Percentiles rank a stretch among this genome's conserved stretches.
Conservation (phyloP, 495 filamentous ascomycete species). For the Neurospora sp. region DNA sequence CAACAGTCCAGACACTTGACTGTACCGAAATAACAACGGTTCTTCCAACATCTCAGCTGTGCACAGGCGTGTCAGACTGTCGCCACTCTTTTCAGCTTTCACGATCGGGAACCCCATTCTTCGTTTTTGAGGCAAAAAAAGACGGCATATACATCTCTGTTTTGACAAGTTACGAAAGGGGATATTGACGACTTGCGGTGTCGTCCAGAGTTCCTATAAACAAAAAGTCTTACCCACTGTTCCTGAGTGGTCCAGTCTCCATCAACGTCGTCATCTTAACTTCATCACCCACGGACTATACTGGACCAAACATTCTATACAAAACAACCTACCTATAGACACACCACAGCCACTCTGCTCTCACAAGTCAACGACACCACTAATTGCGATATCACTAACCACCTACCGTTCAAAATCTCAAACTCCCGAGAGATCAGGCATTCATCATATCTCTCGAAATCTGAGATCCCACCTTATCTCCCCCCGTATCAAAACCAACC, state of each 20-base stretch:
- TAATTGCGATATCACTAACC: background rate
- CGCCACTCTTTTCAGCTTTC: background rate
- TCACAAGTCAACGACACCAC: background rate
- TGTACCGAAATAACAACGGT: background rate
- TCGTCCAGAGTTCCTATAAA: background rate
- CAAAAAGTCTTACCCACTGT: background rate
- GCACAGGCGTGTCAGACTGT: background rate
- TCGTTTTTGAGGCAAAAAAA: background rate
- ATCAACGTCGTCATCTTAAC: background rate
- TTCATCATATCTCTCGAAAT: too few species aligned
- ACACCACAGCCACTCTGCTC: background rate
- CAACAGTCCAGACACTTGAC: background rate
- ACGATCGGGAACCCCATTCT: background rate
- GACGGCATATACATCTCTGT: background rate
- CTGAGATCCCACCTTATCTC: too few species aligned
- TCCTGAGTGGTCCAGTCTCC: background rate
- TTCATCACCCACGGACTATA: background rate
- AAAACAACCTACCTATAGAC: background rate
- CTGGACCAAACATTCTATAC: background rate
- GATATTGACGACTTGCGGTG: background rate
- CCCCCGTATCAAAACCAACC: too few species aligned
- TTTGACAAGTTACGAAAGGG: background rate
- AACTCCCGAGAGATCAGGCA: background rate
- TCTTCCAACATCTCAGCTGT: background rate
- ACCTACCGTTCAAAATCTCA: background rate